Percentiles rank a stretch among this genome's conserved stretches.
phyloP scores from a whole-genome alignment of 805 yeast species.

The Lipomyces orientalis region DNA sequence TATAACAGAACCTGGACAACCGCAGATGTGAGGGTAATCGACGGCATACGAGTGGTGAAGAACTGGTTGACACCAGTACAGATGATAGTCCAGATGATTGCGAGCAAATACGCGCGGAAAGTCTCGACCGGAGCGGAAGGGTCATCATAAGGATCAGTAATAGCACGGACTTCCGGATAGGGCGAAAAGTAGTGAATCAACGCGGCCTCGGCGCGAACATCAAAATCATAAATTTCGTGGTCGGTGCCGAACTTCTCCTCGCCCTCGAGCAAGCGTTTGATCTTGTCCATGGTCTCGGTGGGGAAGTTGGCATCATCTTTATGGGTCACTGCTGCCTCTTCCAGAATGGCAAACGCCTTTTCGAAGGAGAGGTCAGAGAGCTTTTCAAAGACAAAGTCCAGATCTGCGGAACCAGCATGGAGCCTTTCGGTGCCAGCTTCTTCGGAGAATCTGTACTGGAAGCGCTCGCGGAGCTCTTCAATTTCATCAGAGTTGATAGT shows the following conservation, averaged over 20 bases:
- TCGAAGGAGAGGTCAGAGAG: constrained; percentile 1
- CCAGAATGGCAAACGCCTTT: constrained; percentile 46
- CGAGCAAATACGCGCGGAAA: constrained; percentile 60
- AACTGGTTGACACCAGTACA: constrained; percentile 65
- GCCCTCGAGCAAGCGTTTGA: constrained; percentile 10
- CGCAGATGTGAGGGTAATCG: constrained; percentile 61
- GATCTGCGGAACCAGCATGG: constrained; percentile 51
- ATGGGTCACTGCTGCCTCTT: constrained; percentile 48
- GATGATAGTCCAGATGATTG: constrained; percentile 57
- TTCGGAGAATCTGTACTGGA: constrained; percentile 5
- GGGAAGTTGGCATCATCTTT: constrained; percentile 54
- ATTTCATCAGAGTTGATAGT: background rate
- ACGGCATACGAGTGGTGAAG: constrained; percentile 63
- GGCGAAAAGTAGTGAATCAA: constrained; percentile 55
- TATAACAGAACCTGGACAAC: constrained; percentile 68
- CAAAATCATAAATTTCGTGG: constrained; percentile 37
- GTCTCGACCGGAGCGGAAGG: constrained; percentile 57
- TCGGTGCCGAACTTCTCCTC: constrained; percentile 3
- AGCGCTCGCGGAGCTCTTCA: constrained; percentile 8
- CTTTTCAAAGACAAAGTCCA: constrained; percentile 56
- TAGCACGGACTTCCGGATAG: constrained; percentile 68
- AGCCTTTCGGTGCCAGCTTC: constrained; percentile 8
- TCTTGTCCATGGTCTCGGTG: constrained; percentile 45
- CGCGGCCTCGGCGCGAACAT: constrained; percentile 52
- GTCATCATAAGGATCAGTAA: constrained; percentile 63